Evolutionary conservation across 129 eudicot genomes (phyloP), one percentile per base, ranked within the genome.

Genomic region (Gnaphalium uliginosum): DNA sequence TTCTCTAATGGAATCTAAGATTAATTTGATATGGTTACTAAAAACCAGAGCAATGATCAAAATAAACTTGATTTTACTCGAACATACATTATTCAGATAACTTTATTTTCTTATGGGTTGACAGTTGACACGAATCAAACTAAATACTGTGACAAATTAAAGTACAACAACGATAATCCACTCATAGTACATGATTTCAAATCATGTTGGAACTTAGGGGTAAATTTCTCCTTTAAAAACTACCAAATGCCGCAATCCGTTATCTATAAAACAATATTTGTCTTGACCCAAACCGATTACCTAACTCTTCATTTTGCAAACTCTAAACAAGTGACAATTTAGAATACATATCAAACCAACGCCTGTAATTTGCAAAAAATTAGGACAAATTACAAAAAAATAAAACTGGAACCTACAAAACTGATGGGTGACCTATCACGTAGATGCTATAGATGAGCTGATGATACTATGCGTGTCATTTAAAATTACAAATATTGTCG

Each of bases 401-500:
- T 21, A 73, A 76, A 76, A 51, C 1, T 66, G 50, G 43, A 62
- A 74, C 60, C 78, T 63, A 74, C 43, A 41, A 64, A 60, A 60
- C 32, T 19, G 71, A 66, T 68, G 25, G 25, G 18, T 30, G n/a
- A 29, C 5, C 24, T 60, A 69, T 46, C 73, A 6, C 24, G 25
- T 4, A 17, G 11, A 46, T 13, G 37, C 62, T 70, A 70, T 11
- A 50, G 19, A 63, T 27, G 39, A 63, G 11, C 68, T 27, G 4
- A 6, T 27, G 43, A 64, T 64, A 6, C 69, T 30, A 64, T 30
- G 62, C 32, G 19, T 62, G 26, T 48, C 43, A 57, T 18, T 58
- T 15, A 14, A 48, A 27, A 14, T 59, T 58, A 80, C 79, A 80
- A 80, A 57, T 80, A 80, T 24, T 80, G 39, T 15, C 83, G 82